Evolutionary conservation across 768 basidiomycete species (phyloP).

Genomic region (Terana coerulea): DNA sequence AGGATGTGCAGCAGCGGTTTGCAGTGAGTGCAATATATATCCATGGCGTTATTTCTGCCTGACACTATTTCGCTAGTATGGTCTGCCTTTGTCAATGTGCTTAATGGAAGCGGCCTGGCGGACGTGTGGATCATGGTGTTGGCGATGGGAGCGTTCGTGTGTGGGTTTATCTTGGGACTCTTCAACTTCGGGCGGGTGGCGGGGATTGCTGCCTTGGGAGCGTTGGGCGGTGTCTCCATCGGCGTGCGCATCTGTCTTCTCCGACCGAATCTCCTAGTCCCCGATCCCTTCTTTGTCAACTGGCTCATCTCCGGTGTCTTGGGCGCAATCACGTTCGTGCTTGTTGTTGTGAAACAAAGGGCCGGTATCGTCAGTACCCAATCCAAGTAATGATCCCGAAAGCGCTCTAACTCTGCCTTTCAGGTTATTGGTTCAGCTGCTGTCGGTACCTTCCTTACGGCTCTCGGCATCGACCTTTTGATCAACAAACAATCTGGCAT

Average conservation of each 20-base stretch:
- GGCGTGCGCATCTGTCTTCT: constrained; percentile 53
- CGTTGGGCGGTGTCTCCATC: constrained; percentile 54
- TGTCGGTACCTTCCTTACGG: constrained; percentile 55
- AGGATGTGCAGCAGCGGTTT: constrained; percentile 47
- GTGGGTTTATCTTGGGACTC: constrained; percentile 52
- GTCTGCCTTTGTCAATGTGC: constrained; percentile 58
- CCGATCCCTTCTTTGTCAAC: constrained; percentile 39
- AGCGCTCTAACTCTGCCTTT: not conserved
- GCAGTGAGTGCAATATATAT: constrained; percentile 19
- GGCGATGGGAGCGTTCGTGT: constrained; percentile 43
- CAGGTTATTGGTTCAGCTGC: constrained; percentile 44
- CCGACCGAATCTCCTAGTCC: constrained; percentile 45
- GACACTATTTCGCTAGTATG: constrained; percentile 41
- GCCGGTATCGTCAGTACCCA: constrained; percentile 44
- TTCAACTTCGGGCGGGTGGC: constrained; percentile 42
- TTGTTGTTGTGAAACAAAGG: constrained; percentile 43
- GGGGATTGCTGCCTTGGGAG: constrained; percentile 43
- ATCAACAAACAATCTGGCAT: constrained; percentile 57
- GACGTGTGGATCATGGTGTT: constrained; percentile 50
- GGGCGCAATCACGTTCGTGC: constrained; percentile 38
- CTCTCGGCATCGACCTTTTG: constrained; percentile 52
- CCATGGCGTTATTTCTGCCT: not conserved
- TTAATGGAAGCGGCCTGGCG: constrained; percentile 42
- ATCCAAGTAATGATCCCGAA: constrained; percentile 31
- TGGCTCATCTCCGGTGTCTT: constrained; percentile 51